Conservation (phyloP, 2,329 filamentous ascomycete species). For the Aspergillus udagawae region DNA sequence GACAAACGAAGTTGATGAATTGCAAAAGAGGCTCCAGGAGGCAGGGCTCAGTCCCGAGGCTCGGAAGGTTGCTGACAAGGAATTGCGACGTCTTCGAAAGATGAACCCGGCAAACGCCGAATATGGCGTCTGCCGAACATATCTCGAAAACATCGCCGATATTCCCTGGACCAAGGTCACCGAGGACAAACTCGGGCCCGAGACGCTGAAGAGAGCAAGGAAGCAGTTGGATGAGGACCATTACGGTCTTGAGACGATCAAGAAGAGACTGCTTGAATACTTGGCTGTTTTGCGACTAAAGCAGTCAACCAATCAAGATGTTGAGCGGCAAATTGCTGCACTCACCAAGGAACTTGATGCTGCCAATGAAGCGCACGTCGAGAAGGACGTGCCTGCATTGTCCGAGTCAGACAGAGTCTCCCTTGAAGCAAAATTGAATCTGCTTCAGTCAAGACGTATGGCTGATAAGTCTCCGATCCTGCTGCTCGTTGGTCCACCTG, state of each 20-base stretch:
- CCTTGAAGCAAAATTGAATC: conserved; percentile 62
- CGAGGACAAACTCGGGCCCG: conserved; percentile 76
- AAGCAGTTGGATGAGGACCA: conserved; percentile 95
- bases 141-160: conserved; percentile 88
- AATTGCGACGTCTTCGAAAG: conserved; percentile 82
- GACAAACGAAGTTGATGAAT: conserved; percentile 81
- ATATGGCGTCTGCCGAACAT: conserved; percentile 88
- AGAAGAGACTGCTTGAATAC: conserved; percentile 93
- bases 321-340: conserved; percentile 69
- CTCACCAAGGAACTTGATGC: conserved; percentile 46
- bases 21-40: conserved; percentile 80
- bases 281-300: conserved; percentile 94
- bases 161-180: conserved; percentile 88
- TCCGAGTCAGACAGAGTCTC: conserved; percentile 44
- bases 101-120: conserved; percentile 97
- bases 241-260: conserved; percentile 93
- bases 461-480: conserved; percentile 95
- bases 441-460: conserved; percentile 77
- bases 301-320: conserved; percentile 78
- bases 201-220: conserved; percentile 73
- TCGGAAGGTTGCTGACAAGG: conserved; percentile 82
- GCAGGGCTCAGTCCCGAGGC: conserved; percentile 80
- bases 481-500: conserved; percentile 86
- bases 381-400: conserved; percentile 54
- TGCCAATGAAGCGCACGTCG: conserved; percentile 41